phyloP scores from a whole-genome alignment of 257 asterid genomes.

The Gentiana dahurica region DNA sequence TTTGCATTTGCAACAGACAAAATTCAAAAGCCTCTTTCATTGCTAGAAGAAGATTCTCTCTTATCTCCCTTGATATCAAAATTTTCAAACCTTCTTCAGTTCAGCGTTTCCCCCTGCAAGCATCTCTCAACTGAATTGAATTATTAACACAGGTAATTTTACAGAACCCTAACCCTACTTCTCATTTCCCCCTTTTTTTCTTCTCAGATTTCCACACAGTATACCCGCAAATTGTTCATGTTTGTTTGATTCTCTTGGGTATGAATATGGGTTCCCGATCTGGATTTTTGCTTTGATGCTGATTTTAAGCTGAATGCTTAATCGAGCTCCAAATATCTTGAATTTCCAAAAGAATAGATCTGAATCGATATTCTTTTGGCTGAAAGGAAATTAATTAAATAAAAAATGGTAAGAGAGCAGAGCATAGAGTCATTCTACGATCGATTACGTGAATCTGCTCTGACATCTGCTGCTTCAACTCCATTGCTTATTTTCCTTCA shows the following conservation, averaged over 20 bases:
- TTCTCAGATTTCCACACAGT: not conserved
- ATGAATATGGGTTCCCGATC: slow-evolving; percentile 6
- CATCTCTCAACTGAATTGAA: not conserved
- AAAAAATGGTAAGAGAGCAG: slow-evolving; percentile 75
- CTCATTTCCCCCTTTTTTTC: slow-evolving; percentile 1
- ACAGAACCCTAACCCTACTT: slow-evolving; percentile 18
- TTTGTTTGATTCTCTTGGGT: slow-evolving; percentile 2
- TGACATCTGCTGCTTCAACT: slow-evolving; percentile 48
- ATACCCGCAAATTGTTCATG: not conserved
- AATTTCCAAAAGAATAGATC: slow-evolving; percentile 5
- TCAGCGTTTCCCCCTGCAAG: not conserved
- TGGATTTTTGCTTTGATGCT: slow-evolving; percentile 10
- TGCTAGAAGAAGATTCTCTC: too few relatives aligned
- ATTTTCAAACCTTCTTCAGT: slow-evolving; percentile 16
- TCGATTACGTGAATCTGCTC: slow-evolving; percentile 54
- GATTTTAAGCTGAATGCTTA: slow-evolving; percentile 1
- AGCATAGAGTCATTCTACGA: slow-evolving; percentile 59
- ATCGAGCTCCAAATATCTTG: slow-evolving; percentile 12
- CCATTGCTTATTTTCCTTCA: slow-evolving; percentile 82
- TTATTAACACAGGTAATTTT: slow-evolving; percentile 10
- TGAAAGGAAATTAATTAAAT: slow-evolving; percentile 3
- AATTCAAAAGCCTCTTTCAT: too few relatives aligned
- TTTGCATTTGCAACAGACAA: too few relatives aligned
- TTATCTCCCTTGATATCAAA: not conserved
- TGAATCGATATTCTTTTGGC: slow-evolving; percentile 9